These are phyloP conservation scores for Solanum stenotomum DNA, from an alignment of 257 asterid species.

Conservation along the genomic window DNA sequence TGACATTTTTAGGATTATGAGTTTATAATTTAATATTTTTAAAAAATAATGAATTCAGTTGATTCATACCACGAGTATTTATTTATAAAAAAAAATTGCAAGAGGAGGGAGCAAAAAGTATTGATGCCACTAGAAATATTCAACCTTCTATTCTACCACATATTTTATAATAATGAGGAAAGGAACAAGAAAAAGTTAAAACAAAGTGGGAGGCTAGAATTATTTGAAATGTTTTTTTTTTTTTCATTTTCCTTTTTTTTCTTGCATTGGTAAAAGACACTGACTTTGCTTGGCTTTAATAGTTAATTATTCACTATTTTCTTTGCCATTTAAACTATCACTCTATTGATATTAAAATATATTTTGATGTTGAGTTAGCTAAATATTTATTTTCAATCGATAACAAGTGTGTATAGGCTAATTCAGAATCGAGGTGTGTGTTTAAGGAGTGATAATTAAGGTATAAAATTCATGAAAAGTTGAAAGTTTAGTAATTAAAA, in stretches of 20 bases:
- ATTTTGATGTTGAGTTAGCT: background rate
- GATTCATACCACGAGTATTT: background rate
- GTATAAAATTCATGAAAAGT: too few species aligned
- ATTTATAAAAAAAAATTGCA: too few species aligned
- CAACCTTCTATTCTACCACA: background rate
- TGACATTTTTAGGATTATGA: background rate
- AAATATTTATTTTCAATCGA: too few species aligned
- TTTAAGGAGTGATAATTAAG: too few species aligned
- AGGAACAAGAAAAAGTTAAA: background rate
- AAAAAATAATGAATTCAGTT: background rate
- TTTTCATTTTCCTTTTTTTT: background rate
- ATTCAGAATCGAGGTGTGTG: background rate
- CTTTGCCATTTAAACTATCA: too few species aligned
- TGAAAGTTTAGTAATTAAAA: too few species aligned
- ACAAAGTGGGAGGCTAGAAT: background rate
- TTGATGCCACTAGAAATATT: background rate
- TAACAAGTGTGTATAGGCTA: accelerated
- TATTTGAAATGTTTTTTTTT: background rate
- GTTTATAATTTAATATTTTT: background rate
- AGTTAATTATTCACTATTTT: background rate
- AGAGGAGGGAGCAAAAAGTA: background rate
- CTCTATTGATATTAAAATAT: too few species aligned
- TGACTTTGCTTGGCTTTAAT: background rate
- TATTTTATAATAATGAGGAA: background rate
- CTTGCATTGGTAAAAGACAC: background rate